Evolutionary conservation across 345 rosid genomes (phyloP).

Genomic region (Trapa bicornis): DNA sequence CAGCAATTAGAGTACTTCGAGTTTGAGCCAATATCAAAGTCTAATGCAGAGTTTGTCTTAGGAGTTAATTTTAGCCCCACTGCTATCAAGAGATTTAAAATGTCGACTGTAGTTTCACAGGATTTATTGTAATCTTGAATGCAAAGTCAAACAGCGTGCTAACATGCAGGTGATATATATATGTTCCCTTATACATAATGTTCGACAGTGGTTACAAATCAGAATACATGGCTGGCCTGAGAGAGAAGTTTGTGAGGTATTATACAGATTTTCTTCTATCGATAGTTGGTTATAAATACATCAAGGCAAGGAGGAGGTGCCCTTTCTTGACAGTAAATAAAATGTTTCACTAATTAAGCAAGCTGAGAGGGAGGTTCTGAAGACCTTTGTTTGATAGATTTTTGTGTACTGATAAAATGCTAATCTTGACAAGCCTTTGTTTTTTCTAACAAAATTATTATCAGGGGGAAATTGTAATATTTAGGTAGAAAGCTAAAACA

Average conservation of each 20-base stretch:
- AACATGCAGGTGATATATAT: constrained; percentile 32
- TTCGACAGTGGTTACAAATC: constrained; percentile 53
- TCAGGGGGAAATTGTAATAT: too few species aligned
- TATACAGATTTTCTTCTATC: not conserved
- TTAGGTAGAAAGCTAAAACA: not conserved
- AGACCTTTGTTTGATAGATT: not conserved
- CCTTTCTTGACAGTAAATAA: too few species aligned
- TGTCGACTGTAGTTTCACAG: not conserved
- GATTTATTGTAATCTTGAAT: not conserved
- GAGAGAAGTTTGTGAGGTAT: constrained; percentile 87
- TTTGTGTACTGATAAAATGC: not conserved
- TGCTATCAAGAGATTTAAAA: not conserved
- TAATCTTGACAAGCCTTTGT: not conserved
- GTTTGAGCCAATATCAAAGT: too few species aligned
- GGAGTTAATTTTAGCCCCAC: too few species aligned
- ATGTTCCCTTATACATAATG: constrained; percentile 45
- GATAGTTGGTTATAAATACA: not conserved
- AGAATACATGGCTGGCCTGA: constrained; percentile 51
- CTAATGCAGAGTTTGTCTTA: too few species aligned
- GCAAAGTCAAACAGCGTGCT: constrained; percentile 6
- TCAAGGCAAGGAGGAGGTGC: not conserved
- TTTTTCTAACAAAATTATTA: not conserved
- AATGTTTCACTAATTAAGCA: not conserved
- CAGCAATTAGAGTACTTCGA: too few species aligned
- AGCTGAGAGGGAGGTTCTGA: not conserved